Percentiles rank a stretch among this genome's conserved stretches.
Conservation (phyloP, 371 early-diverging fungal genomes). For the Parasitella parasitica region DNA sequence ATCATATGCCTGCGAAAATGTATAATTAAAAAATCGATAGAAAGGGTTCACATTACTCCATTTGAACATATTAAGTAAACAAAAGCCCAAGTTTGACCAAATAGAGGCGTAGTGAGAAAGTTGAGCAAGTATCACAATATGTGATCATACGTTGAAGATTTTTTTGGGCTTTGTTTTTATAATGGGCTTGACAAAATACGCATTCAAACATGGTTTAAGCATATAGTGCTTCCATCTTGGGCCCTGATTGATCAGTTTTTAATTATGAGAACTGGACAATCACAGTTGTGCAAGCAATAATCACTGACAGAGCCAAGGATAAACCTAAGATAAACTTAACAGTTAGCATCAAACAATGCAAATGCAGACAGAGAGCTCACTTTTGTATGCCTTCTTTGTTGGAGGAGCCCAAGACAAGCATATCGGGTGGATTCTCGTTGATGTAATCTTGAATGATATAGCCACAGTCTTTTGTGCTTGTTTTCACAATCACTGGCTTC, state of each 20-base stretch:
- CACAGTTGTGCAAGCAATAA: slow-evolving; percentile 31
- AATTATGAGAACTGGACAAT: slow-evolving; percentile 26
- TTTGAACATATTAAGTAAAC: neutral
- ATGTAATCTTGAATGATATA: slow-evolving; percentile 23
- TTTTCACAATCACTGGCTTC: neutral
- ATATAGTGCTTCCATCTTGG: neutral
- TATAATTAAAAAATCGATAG: neutral
- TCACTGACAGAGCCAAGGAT: slow-evolving; percentile 38
- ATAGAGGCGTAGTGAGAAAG: neutral
- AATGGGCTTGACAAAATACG: neutral
- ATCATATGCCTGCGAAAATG: neutral
- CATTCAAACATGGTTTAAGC: neutral
- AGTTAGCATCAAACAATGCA: neutral
- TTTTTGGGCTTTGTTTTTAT: neutral
- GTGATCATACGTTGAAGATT: neutral
- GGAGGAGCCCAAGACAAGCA: slow-evolving; percentile 32
- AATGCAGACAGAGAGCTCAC: slow-evolving; percentile 10
- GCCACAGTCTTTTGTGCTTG: slow-evolving; percentile 8
- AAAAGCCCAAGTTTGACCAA: neutral
- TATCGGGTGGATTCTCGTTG: slow-evolving; percentile 27
- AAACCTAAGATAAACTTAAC: slow-evolving; percentile 3
- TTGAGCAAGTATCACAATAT: neutral
- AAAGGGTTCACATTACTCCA: neutral
- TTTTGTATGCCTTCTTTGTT: slow-evolving; percentile 34
- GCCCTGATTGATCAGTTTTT: slow-evolving; percentile 3